A percentile compares a stretch with the other conserved stretches of the same genome.
Conservation (phyloP, 2,329 filamentous ascomycete species). For the Colletotrichum eremochloae region DNA sequence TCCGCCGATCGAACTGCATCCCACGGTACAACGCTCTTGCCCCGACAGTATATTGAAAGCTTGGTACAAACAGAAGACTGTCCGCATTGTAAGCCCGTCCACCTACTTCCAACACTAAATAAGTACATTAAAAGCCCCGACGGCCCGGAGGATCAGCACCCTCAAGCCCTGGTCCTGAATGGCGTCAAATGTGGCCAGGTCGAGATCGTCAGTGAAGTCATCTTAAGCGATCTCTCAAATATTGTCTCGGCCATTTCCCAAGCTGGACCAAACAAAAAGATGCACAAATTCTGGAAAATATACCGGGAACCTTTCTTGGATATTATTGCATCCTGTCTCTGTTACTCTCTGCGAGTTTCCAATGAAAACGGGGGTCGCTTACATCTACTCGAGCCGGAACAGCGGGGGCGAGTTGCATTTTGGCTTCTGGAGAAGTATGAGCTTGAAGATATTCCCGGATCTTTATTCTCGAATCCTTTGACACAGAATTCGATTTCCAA, state of each 20-base stretch:
- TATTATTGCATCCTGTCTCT: conserved; percentile 1
- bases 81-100: neutral
- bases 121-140: neutral
- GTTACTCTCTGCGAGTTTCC: neutral
- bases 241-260: neutral
- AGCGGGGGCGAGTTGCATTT: neutral
- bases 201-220: neutral
- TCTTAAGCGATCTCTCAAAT: conserved; percentile 17
- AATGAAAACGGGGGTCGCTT: neutral
- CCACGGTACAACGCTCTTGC: neutral
- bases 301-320: neutral
- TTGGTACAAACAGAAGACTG: neutral
- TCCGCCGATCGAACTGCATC: neutral
- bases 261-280: neutral
- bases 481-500: neutral
- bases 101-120: neutral
- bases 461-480: neutral
- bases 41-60: conserved; percentile 2
- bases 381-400: neutral
- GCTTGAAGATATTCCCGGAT: neutral
- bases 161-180: neutral
- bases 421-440: neutral
- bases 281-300: neutral
- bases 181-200: neutral
- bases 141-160: too few relatives aligned